Evolutionary conservation across 2,329 filamentous ascomycete genomes (phyloP), one percentile per base, ranked within the genome.

Genomic region (Cladosporium sp.): DNA sequence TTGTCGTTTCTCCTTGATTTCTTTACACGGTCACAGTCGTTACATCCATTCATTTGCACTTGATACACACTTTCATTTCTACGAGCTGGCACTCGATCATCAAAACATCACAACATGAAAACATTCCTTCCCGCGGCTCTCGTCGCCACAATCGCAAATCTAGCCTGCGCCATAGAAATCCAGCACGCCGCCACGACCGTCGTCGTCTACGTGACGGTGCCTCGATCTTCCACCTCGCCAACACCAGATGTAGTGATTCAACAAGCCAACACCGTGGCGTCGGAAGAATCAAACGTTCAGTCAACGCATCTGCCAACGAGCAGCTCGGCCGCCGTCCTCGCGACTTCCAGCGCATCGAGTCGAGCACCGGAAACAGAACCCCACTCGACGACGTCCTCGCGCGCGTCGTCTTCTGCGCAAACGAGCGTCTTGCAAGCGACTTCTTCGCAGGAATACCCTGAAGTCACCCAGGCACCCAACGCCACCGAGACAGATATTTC

Each of bases 141-240:
- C 17, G 9, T 47, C 12, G 45, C 45, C 24, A 18, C 37, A 32
- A 37, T 48, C 8, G 20, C 43, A 5, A 15, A 12, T 4, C 13
- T 39, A 19, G 17, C 38, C 18, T 22, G 19, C 7, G 22, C 22
- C 4, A 9, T 27, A 4, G 30, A 19, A 17, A 34, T 36, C n/a
- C 48, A 44, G 38, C 22, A 41, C 24, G n/a, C 34, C 30, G 43
- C 30, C 22, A 44, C 48, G 7, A 47, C 42, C 12, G 36, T 41
- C 30, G 32, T 42, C 8, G 43, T 42, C 11, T 29, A 15, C n/a
- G 50, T 47, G 19, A 47, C 43, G 7, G 50, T 43, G 12, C 30
- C 38, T 12, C 36, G 15, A n/a, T 36, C 32, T 17, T 47, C 43
- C 8, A 38, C 20, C 15, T 15, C 39, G 5, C 32, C 48, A 4